phyloP scores from a whole-genome alignment of 345 rosid species.

The Carallia pectinifolia region DNA sequence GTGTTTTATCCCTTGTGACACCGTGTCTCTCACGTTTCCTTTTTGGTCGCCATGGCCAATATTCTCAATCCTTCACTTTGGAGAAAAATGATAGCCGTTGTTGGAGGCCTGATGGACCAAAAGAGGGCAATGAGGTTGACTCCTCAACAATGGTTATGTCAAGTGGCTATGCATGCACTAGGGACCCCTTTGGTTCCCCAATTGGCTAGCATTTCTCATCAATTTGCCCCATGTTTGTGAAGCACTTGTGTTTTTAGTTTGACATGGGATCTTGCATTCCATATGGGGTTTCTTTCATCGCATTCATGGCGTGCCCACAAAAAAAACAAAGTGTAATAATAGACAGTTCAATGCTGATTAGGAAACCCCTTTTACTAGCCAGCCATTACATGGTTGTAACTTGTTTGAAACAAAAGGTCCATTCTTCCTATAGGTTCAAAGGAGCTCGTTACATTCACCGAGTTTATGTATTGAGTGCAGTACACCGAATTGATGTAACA shows the following conservation, averaged over 20 bases:
- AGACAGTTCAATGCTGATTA: constrained; percentile 8
- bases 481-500: too few species aligned
- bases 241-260: constrained; percentile 32
- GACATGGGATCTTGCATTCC: constrained; percentile 25
- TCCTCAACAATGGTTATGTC: constrained; percentile 44
- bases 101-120: constrained; percentile 37
- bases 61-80: constrained; percentile 1
- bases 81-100: constrained; percentile 40
- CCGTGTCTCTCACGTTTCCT: constrained; percentile 39
- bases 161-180: constrained; percentile 31
- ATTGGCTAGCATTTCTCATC: constrained; percentile 42
- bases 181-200: constrained; percentile 68
- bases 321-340: constrained; percentile 20
- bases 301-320: constrained; percentile 24
- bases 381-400: constrained; percentile 3
- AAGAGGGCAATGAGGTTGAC: constrained; percentile 63
- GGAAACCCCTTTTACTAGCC: constrained; percentile 12
- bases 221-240: constrained; percentile 29
- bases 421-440: constrained; percentile 17
- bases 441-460: too few species aligned
- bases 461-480: too few species aligned
- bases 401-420: constrained; percentile 14
- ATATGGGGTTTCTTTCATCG: background rate
- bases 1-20: constrained; percentile 27
- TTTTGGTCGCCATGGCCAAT: constrained; percentile 41